A percentile compares a stretch with the other conserved stretches of the same genome.
These are phyloP conservation scores for Xylaria digitata DNA, from an alignment of 2,329 filamentous ascomycete genomes.

Conservation along the genomic window DNA sequence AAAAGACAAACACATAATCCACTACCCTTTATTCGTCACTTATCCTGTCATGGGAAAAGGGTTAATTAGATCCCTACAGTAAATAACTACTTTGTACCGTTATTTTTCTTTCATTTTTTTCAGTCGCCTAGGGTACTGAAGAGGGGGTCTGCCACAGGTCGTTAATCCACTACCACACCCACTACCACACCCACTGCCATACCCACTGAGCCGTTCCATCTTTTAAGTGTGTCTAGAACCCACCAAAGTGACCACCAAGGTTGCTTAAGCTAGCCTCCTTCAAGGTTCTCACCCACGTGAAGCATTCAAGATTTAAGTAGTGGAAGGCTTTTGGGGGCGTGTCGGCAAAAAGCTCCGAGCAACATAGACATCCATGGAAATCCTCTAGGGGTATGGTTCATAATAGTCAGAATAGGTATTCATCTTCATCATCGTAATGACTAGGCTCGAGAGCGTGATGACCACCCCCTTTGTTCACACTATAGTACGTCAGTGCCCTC, in stretches of 20 bases:
- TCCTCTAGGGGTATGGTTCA: background rate
- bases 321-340: no score
- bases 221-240: background rate
- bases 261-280: background rate
- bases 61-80: background rate
- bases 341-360: no score
- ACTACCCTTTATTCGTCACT: background rate
- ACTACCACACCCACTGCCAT: background rate
- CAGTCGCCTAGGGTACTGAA: no score
- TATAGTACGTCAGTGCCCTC: background rate
- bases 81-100: no score
- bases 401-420: no score
- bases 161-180: background rate
- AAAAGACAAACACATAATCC: background rate
- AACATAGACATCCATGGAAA: no score
- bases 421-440: conserved; percentile 26
- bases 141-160: no score
- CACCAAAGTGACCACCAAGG: conserved; percentile 3
- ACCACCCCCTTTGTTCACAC: conserved; percentile 22
- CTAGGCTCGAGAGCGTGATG: conserved; percentile 26
- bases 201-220: background rate
- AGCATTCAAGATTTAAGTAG: no score
- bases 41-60: background rate
- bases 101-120: no score
- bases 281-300: background rate